These are phyloP conservation scores for Crucihimalaya himalaica DNA, from an alignment of 345 rosid genomes.

Conservation along the genomic window DNA sequence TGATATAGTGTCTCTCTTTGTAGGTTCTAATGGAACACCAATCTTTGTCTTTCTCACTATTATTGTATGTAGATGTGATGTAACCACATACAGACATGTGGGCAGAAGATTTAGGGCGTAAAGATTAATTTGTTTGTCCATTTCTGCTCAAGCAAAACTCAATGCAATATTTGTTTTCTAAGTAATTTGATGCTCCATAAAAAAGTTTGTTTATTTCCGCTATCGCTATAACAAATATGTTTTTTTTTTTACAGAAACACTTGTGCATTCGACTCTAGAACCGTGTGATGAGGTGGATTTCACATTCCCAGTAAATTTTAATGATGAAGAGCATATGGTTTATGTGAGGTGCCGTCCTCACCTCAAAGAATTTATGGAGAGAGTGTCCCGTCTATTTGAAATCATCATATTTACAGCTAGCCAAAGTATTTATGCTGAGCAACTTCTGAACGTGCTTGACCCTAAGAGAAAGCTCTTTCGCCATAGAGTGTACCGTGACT, in stretches of 20 bases:
- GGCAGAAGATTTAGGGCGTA: neutral
- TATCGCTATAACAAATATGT: neutral
- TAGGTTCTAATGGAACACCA: neutral
- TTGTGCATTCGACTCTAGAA: constrained; percentile 91
- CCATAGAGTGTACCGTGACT: constrained; percentile 92
- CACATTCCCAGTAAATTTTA: constrained; percentile 87
- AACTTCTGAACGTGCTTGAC: constrained; percentile 97
- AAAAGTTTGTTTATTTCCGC: neutral
- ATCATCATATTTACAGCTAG: constrained; percentile 97
- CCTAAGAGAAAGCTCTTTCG: constrained; percentile 92
- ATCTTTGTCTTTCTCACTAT: neutral
- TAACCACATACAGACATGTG: neutral
- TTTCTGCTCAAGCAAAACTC: neutral
- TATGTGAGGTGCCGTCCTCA: constrained; percentile 94
- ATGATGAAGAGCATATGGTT: constrained; percentile 80
- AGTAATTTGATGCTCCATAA: neutral
- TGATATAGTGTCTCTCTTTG: neutral
- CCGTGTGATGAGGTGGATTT: constrained; percentile 89
- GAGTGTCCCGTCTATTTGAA: constrained; percentile 82
- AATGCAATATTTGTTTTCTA: neutral
- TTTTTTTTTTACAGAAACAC: constrained; percentile 65
- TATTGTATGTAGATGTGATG: neutral
- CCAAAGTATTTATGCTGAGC: constrained; percentile 95
- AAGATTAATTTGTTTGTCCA: neutral
- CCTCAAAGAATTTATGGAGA: constrained; percentile 87